Evolutionary conservation across 148 eudicot species (phyloP).

Genomic region (Vaccinium vitisidaea): DNA sequence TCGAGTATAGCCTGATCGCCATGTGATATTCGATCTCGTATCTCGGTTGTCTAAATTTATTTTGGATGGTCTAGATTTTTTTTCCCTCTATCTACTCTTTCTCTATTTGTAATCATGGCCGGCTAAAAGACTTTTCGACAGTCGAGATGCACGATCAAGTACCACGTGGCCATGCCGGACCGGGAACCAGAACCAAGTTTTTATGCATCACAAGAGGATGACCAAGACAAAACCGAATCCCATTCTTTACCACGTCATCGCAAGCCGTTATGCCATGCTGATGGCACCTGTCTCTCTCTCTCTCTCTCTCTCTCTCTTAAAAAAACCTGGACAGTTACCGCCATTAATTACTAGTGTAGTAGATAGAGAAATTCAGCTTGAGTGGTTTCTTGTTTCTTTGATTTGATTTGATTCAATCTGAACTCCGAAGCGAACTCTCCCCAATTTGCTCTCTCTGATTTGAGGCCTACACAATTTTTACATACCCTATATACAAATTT

Average conservation of each 20-base stretch:
- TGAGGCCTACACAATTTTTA: no score
- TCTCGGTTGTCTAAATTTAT: no score
- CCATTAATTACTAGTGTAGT: not conserved
- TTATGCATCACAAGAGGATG: no score
- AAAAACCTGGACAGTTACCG: not conserved
- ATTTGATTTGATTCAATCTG: not conserved
- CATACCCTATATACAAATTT: not conserved
- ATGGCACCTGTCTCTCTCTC: not conserved
- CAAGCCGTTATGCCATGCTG: not conserved
- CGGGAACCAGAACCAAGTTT: no score
- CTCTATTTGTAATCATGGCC: no score
- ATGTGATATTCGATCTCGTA: no score
- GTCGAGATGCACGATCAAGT: no score
- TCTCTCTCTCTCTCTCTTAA: not conserved
- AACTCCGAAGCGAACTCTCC: not conserved
- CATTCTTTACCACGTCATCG: slow-evolving; percentile 11
- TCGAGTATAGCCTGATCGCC: no score
- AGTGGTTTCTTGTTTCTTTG: not conserved
- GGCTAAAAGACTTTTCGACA: no score
- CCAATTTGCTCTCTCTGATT: not conserved
- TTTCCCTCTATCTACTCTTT: no score
- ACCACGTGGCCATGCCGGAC: no score
- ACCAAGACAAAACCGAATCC: not conserved
- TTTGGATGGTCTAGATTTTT: no score
- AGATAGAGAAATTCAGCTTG: not conserved